Base-by-base conservation (phyloP, 2,329 filamentous ascomycete genomes). In the Xylaria hypoxylon region DNA sequence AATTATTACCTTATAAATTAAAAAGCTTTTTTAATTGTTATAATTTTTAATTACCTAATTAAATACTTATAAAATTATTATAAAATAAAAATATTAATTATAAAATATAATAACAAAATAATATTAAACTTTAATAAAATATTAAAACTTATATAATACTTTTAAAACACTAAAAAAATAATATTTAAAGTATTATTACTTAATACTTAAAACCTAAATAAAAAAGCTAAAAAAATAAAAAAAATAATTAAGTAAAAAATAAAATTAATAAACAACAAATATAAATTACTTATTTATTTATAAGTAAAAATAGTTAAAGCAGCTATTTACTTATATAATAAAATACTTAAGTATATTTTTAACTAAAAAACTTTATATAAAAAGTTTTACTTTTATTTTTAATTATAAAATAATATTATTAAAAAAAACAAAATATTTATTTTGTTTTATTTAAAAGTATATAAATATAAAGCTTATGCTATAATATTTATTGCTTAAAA, bases 391-490 rank as follows among this genome's bases (percentile, higher is more conserved):
- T 48, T 48, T 48, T 48, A 11, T 26, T 48, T 48, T 28, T 48
- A 31, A 31, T 3, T 31, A 31, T 48, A 26, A 48, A 2, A 22
- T 48, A 31, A 3, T 3, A 31, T 48, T 48, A 48, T 26, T 28
- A 48, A 28, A 48, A 26, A 48, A 47, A 47, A 47, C 11, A 47
- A n/a, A n/a, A n/a, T n/a, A n/a, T n/a, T n/a, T n/a, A n/a, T n/a
- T n/a, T n/a, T n/a, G n/a, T n/a, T n/a, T n/a, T n/a, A n/a, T n/a
- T n/a, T n/a, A n/a, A n/a, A n/a, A n/a, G n/a, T n/a, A n/a, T n/a
- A n/a, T n/a, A n/a, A n/a, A n/a, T n/a, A n/a, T n/a, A n/a, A n/a
- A n/a, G n/a, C n/a, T n/a, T n/a, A n/a, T n/a, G n/a, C n/a, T n/a
- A n/a, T n/a, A n/a, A n/a, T n/a, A n/a, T n/a, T n/a, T n/a, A n/a